Conservation (phyloP, 495 filamentous ascomycete genomes). For the Penicillium crystallinum region DNA sequence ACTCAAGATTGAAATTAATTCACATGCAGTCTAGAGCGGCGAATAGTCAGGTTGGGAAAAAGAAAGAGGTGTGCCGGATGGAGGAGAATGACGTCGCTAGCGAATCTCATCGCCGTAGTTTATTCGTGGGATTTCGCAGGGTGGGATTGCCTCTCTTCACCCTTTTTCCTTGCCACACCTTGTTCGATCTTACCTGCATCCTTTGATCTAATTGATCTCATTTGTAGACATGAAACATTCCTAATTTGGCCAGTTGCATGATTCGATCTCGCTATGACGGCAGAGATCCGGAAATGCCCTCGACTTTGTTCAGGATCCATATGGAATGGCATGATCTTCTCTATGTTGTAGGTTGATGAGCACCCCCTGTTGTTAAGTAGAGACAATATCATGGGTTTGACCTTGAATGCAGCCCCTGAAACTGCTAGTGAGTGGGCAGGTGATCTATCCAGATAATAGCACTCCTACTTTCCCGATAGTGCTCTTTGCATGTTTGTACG, state of each 20-base stretch:
- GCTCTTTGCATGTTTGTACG: too few species aligned
- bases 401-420: too few species aligned
- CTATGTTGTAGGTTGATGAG: too few species aligned
- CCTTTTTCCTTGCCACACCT: slow-evolving; percentile 7
- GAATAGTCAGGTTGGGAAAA: neutral
- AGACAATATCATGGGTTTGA: too few species aligned
- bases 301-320: too few species aligned
- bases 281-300: neutral
- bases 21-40: neutral
- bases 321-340: neutral
- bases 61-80: neutral
- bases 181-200: slow-evolving; percentile 4
- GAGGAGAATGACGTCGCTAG: slow-evolving; percentile 1
- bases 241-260: slow-evolving; percentile 11
- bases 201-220: neutral
- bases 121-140: neutral
- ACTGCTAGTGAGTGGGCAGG: too few species aligned
- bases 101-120: neutral
- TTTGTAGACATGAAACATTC: neutral
- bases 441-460: too few species aligned
- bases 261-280: slow-evolving; percentile 7
- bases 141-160: neutral
- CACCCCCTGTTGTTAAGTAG: too few species aligned
- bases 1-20: neutral
- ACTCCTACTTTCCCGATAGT: too few species aligned